phyloP scores from a whole-genome alignment of 75 land plant genomes.

The Selaginella tamariscina region DNA sequence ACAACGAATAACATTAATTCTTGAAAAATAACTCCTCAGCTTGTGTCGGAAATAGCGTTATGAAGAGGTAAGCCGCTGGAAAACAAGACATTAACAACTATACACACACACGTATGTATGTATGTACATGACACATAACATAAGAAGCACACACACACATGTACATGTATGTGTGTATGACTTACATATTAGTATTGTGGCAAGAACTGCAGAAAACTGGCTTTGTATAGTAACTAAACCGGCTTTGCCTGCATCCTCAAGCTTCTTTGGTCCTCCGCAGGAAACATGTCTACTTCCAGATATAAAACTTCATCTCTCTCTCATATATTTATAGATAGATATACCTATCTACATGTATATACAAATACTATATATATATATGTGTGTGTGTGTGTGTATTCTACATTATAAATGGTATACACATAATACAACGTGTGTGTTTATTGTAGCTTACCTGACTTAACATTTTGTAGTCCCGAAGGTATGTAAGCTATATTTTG shows the following conservation, averaged over 20 bases:
- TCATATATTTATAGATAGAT: not conserved
- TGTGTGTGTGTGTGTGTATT: not conserved
- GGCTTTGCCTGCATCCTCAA: conserved; percentile 85
- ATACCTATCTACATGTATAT: not conserved
- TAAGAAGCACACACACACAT: not conserved
- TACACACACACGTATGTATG: not conserved
- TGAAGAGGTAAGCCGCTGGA: conserved; percentile 74
- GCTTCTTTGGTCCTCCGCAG: conserved; percentile 51
- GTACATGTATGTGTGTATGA: not conserved
- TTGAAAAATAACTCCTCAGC: conserved; percentile 12
- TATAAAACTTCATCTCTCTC: conserved; percentile 2
- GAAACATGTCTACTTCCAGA: conserved; percentile 50
- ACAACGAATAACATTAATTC: not conserved
- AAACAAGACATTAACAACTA: not conserved
- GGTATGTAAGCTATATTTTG: conserved; percentile 54
- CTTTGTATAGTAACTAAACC: conserved; percentile 79
- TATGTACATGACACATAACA: not conserved
- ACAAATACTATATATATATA: not conserved
- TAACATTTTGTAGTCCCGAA: conserved; percentile 78
- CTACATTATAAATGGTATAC: not conserved
- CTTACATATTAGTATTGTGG: conserved; percentile 68
- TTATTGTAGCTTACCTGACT: conserved; percentile 42
- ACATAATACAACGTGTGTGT: too few relatives aligned
- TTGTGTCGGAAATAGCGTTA: conserved; percentile 74
- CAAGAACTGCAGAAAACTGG: conserved; percentile 69